Base-by-base conservation (phyloP, 495 filamentous ascomycete genomes). In the Podospora tetraspora region DNA sequence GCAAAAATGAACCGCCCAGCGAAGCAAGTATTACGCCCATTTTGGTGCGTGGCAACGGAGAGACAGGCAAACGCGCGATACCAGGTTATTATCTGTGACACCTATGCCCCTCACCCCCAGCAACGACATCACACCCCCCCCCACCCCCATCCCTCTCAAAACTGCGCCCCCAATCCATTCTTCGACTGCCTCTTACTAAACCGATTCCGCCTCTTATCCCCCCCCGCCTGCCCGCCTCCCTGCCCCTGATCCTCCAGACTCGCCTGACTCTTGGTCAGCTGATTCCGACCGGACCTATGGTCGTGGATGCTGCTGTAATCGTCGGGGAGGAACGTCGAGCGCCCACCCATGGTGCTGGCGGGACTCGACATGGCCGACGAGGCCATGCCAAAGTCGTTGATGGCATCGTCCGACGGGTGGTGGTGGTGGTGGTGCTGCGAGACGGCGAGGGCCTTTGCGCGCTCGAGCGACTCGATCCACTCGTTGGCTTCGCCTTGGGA, bases 151-250 rank as follows among this genome's bases (percentile, higher is more conserved):
- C 9, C 22, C 34, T 3, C 3, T 72, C 65, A 77, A 60, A 77
- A 77, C 27, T 75, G 71, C 43, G 93, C 89, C 13, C 92, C 91
- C 27, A 97, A 83, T 22, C 93, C 93, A 74, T 90, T 95, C 80
- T 96, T 97, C 9, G 90, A 93, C 79, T 95, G 91, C 68, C 94
- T 84, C 75, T 92, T 92, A 77, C 91, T 94, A 79, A 97, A 97
- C 37, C 93, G 84, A 76, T 96, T 92, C 63, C 88, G 84, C 30
- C 79, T 74, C 43, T 71, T 72, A 21, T 85, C 43, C 37, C 43
- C 43, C 19, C 16, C 19, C 7, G 43, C 43, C 43, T 34, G 43
- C 43, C 16, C 5, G 16, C 43, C 43, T 1, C 16, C 43, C 6
- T 19, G 16, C 43, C 43, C 43, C 43, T 19, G 16, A 8, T 92